Conservation (phyloP, 2,329 filamentous ascomycete species). For the Zelopaecilomyces penicillatus region DNA sequence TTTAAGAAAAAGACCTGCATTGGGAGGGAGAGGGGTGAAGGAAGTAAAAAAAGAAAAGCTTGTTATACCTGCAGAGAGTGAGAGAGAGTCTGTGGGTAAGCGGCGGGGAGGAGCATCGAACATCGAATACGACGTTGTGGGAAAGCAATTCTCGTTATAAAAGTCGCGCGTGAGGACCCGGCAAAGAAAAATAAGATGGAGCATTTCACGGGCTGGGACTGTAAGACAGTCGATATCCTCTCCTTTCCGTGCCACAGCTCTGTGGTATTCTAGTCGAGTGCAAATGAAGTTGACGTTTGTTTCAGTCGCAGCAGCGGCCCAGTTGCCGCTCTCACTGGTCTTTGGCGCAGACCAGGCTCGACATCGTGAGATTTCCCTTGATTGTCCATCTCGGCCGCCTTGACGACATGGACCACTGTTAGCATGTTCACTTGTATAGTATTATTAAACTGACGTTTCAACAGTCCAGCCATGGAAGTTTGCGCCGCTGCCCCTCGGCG, state of each 20-base stretch:
- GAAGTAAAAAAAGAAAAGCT: too few relatives aligned
- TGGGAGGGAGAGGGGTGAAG: too few relatives aligned
- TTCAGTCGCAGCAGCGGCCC: conserved; percentile 4
- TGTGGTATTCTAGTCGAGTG: not conserved
- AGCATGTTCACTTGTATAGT: too few relatives aligned
- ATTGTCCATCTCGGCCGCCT: not conserved
- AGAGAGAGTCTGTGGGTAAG: too few relatives aligned
- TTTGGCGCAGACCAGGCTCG: conserved; percentile 2
- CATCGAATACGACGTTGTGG: not conserved
- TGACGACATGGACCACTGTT: not conserved
- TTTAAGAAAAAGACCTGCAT: too few relatives aligned
- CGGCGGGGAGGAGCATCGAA: not conserved
- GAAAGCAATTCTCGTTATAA: not conserved
- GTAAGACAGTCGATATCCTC: conserved; percentile 4
- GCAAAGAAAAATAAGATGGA: conserved; percentile 3
- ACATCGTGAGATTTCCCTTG: conserved; percentile 5
- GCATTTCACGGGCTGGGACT: conserved; percentile 6
- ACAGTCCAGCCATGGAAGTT: conserved; percentile 15
- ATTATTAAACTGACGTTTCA: not conserved
- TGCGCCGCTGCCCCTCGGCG: conserved; percentile 34
- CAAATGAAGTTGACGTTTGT: conserved; percentile 6
- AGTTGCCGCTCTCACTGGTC: conserved; percentile 5
- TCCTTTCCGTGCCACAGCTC: not conserved
- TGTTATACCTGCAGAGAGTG: too few relatives aligned
- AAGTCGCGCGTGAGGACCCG: not conserved